Conservation (phyloP, 352 stramenopile species). For the Phytopythium boreale region DNA sequence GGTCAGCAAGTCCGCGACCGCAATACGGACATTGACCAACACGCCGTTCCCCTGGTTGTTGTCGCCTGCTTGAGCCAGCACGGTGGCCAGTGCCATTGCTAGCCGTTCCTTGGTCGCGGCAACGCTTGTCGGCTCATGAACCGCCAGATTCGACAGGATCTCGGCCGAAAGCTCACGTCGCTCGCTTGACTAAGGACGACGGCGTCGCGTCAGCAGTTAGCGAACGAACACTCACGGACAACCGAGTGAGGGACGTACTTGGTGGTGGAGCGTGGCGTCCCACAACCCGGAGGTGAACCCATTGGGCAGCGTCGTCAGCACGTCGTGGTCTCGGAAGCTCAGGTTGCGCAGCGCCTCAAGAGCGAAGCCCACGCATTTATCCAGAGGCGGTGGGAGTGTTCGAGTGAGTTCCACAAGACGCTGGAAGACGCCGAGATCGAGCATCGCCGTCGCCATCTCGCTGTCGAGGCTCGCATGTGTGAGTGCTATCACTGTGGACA, state of each 20-base stretch:
- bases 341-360: constrained; percentile 60
- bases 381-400: constrained; percentile 18
- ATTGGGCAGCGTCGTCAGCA: constrained; percentile 10
- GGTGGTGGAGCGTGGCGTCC: constrained; percentile 18
- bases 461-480: constrained; percentile 60
- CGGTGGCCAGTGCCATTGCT: constrained; percentile 22
- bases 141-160: constrained; percentile 38
- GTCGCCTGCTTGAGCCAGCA: constrained; percentile 19
- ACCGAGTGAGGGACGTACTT: not conserved
- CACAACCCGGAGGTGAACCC: constrained; percentile 25
- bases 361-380: constrained; percentile 16
- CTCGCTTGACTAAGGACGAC: constrained; percentile 1
- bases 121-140: constrained; percentile 10
- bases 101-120: constrained; percentile 29
- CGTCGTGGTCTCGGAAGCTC: constrained; percentile 16
- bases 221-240: not conserved
- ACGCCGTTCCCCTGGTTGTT: not conserved
- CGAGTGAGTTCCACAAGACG: constrained; percentile 30
- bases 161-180: constrained; percentile 33
- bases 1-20: constrained; percentile 49
- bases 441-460: constrained; percentile 38
- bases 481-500: constrained; percentile 44
- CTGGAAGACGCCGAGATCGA: constrained; percentile 25
- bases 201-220: not conserved
- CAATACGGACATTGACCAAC: constrained; percentile 28